Evolutionary conservation across 805 yeast genomes (phyloP).

Genomic region (Kregervanrija fluxuum): DNA sequence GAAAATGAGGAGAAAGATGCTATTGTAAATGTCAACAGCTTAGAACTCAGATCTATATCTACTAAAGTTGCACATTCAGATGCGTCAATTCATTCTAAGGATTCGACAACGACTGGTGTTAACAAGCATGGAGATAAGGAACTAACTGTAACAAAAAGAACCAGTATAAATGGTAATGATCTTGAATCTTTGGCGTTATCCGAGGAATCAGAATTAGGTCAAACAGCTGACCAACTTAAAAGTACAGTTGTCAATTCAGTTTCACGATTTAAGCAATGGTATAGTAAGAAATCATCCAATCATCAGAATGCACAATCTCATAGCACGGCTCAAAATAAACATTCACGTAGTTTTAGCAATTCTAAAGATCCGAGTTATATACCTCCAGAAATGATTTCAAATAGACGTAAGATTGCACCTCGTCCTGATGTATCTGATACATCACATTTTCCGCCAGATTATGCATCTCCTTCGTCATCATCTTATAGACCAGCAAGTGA

Average conservation of each 20-base stretch:
- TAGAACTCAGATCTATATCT: constrained; percentile 1
- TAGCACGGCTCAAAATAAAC: neutral
- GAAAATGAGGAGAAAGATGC: neutral
- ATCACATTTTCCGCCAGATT: too few species aligned
- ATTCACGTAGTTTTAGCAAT: neutral
- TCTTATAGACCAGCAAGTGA: constrained; percentile 3
- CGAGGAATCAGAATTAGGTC: neutral
- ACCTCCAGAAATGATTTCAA: constrained; percentile 66
- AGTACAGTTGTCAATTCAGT: constrained; percentile 36
- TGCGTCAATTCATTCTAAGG: constrained; percentile 6
- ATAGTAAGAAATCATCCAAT: constrained; percentile 36
- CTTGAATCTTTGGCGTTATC: too few species aligned
- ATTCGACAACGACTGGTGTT: constrained; percentile 3
- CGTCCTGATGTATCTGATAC: too few species aligned
- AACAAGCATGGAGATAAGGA: constrained; percentile 2
- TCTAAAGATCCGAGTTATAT: constrained; percentile 13
- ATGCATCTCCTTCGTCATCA: too few species aligned
- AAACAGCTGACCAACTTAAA: constrained; percentile 6
- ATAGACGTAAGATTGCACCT: constrained; percentile 23
- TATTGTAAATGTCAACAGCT: neutral
- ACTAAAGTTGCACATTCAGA: constrained; percentile 2
- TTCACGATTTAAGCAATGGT: constrained; percentile 64
- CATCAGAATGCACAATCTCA: neutral
- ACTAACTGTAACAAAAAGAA: neutral
- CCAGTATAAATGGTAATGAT: neutral